Base-by-base conservation (phyloP, 345 rosid genomes). In the Orychophragmus violaceus region DNA sequence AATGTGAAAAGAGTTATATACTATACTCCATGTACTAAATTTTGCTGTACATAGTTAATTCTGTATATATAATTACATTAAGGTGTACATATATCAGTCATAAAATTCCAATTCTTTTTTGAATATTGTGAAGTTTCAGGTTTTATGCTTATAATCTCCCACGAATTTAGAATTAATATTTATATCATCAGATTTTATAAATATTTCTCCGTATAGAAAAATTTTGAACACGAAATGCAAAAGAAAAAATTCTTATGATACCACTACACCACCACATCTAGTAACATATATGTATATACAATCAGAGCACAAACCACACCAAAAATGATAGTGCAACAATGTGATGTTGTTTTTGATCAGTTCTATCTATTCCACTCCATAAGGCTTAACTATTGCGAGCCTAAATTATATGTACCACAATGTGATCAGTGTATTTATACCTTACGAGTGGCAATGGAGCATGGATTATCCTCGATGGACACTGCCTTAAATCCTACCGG, bases 401-500 rank as follows among this genome's bases (percentile, higher is more conserved):
- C 11, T 44, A 44, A 8, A 8, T 19, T 44, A 44, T 17, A 44
- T 17, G 23, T 44, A 8, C 23, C 19, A 6, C 19, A 42, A 17
- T 42, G 22, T 42, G 48, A 11, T 42, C 48, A 17, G 48, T 45
- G 24, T 19, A 45, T 37, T 25, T 3, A 6, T 64, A 84, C 94
- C 91, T 71, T 82, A 50, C 96, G 86, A 60, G 83, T 51, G 30
- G 60, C 74, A 56, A 88, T 35, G 10, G 96, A 88, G 36, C 81
- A 53, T 45, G 85, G 79, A 72, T 91, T 88, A 55, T 88, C 93
- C 64, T 58, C 82, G 16, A 86, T 72, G 18, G 84, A 86, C 59
- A 64, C 70, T 24, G 84, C 84, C 76, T 75, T 68, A 66, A 91
- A 91, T 18, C 96, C 96, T 59, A 82, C 2, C 4, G 96, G 93